Base-by-base conservation (phyloP, 345 rosid species). In the Eucalyptus sp. region DNA sequence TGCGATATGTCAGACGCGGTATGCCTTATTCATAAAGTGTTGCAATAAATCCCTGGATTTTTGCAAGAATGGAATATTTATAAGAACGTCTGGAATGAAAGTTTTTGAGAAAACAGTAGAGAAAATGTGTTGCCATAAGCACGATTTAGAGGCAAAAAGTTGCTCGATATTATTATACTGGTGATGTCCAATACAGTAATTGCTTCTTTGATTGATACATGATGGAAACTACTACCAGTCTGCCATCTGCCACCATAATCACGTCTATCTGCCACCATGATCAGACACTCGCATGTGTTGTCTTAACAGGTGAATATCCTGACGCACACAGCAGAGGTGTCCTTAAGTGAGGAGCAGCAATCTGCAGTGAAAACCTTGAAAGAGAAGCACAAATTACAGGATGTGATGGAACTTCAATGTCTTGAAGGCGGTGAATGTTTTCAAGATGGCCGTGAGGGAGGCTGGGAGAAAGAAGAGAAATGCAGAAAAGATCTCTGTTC, bases 1-100 rank as follows among this genome's bases (percentile, higher is more conserved):
- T 97, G 98, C 27, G 99, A 97, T 88, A 92, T 97, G 94, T 96
- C 98, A 64, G 99, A 97, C 88, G 99, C 99, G 92, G 99, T 97
- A 94, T 62, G 93, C 50, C 33, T 66, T 87, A 88, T 20, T 41
- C 48, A 76, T 15, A 20, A 20, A 66, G 18, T 20, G 46, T 37
- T 37, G 81, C 46, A 52, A 71, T 37, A 22, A 41, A 76, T 76
- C 48, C 5, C 14, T 41, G 15, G 48, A 76, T 76, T 41, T 20
- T 76, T 2, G 18, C 48, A 20, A 10, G 25, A 3, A 41, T 6
- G 15, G 16, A 76, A 76, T 8, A 76, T 37, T 41, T 41, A 20
- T 18, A 6, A 71, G 7, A 71, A 33, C 43, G 33, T 9, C 44
- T 15, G 79, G 43, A 66, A 66, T 15, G 43, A 14, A 66, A 31